Conservation (phyloP, 768 basidiomycete species). For the Boletales sp. region DNA sequence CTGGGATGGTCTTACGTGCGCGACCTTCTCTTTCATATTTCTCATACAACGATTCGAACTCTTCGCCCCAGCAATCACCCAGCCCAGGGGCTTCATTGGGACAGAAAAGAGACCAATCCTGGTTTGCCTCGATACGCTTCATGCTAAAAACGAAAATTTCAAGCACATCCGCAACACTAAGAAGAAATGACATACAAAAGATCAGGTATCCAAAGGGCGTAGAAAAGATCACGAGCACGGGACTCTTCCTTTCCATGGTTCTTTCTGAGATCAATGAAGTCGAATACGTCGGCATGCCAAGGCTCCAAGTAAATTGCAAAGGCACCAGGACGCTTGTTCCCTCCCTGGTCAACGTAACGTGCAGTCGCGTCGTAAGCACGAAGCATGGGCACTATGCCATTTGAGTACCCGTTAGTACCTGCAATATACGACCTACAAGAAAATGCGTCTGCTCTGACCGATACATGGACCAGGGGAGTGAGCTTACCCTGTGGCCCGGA, state of each 20-base stretch:
- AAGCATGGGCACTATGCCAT: slow-evolving; percentile 99
- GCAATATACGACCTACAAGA: slow-evolving; percentile 87
- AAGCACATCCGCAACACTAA: not conserved
- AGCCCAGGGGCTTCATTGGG: slow-evolving; percentile 93
- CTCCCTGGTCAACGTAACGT: slow-evolving; percentile 97
- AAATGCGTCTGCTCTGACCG: not conserved
- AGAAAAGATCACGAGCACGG: slow-evolving; percentile 95
- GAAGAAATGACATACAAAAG: slow-evolving; percentile 65
- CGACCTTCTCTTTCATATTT: slow-evolving; percentile 90
- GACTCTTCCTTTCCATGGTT: slow-evolving; percentile 99
- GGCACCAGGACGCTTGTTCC: slow-evolving; percentile 98
- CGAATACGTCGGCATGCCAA: slow-evolving; percentile 97
- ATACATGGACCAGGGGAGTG: not conserved
- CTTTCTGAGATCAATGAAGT: slow-evolving; percentile 96
- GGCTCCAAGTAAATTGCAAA: slow-evolving; percentile 99
- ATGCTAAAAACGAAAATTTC: slow-evolving; percentile 51
- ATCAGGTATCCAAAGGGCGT: slow-evolving; percentile 96
- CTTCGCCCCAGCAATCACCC: slow-evolving; percentile 82
- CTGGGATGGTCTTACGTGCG: slow-evolving; percentile 78
- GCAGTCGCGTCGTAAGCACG: slow-evolving; percentile 97
- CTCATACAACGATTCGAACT: slow-evolving; percentile 84
- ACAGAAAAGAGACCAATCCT: slow-evolving; percentile 95
- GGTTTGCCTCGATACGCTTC: slow-evolving; percentile 91
- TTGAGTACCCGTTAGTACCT: slow-evolving; percentile 98
- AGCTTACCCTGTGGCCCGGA: slow-evolving; percentile 87